Percentiles rank a stretch among this genome's conserved stretches.
Evolutionary conservation across 768 basidiomycete species (phyloP).

Genomic region (Sarcodon sp.): DNA sequence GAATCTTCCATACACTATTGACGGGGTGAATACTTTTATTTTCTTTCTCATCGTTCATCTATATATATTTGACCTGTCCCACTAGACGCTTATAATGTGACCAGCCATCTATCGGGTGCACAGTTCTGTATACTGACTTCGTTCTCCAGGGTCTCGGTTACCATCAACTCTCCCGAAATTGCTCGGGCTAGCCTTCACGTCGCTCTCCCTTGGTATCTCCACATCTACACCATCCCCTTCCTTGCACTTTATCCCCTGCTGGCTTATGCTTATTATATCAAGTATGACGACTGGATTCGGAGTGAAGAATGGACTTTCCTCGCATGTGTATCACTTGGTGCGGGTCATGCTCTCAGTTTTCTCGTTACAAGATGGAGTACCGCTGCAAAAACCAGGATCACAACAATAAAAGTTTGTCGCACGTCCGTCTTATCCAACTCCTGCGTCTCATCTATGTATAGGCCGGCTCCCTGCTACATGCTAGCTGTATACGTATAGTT

Average conservation of each 20-base stretch:
- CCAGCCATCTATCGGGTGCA: too few relatives aligned
- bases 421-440: not conserved
- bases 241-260: constrained; percentile 72
- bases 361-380: constrained; percentile 85
- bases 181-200: constrained; percentile 20
- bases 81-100: not conserved
- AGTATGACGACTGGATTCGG: constrained; percentile 82
- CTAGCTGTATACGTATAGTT: constrained; percentile 71
- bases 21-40: too few relatives aligned
- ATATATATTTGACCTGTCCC: too few relatives aligned
- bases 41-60: too few relatives aligned
- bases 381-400: constrained; percentile 65
- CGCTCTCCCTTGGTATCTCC: constrained; percentile 22
- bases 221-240: constrained; percentile 68
- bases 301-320: constrained; percentile 98
- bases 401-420: constrained; percentile 52
- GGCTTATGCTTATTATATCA: constrained; percentile 85
- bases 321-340: constrained; percentile 73
- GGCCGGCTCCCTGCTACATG: constrained; percentile 57
- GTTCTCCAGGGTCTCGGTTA: constrained; percentile 17
- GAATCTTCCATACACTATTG: too few relatives aligned
- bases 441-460: constrained; percentile 7
- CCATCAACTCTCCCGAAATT: constrained; percentile 22
- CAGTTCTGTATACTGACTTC: too few relatives aligned
- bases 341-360: constrained; percentile 86